Evolutionary conservation across 2,329 filamentous ascomycete species (phyloP).

Genomic region (Pyrenophora tritici-repentis): DNA sequence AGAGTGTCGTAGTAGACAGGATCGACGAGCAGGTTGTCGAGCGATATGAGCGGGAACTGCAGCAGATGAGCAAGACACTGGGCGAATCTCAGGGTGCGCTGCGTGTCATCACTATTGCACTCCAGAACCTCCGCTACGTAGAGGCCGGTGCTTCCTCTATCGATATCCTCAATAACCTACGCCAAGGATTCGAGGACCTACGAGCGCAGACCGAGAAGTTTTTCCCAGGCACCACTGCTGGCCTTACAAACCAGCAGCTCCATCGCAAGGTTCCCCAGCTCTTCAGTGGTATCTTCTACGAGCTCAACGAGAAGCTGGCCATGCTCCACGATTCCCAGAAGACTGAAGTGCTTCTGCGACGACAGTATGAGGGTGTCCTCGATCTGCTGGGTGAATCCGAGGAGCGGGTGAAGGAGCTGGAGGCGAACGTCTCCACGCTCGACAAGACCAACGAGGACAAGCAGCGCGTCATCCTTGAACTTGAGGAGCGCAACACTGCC

Average conservation of each 20-base stretch:
- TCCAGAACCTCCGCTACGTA: slow-evolving; percentile 51
- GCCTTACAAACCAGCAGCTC: slow-evolving; percentile 48
- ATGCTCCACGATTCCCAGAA: slow-evolving; percentile 41
- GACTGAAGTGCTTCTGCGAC: slow-evolving; percentile 45
- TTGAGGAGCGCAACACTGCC: slow-evolving; percentile 40
- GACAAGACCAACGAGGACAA: slow-evolving; percentile 47
- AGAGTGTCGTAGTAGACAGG: slow-evolving; percentile 27
- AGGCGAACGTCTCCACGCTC: slow-evolving; percentile 44
- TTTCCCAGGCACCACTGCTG: slow-evolving; percentile 47
- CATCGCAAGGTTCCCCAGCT: slow-evolving; percentile 46
- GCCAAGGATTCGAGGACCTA: slow-evolving; percentile 48
- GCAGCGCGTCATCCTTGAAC: slow-evolving; percentile 44
- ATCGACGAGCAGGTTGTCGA: slow-evolving; percentile 45
- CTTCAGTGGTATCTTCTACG: slow-evolving; percentile 45
- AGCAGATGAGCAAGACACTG: slow-evolving; percentile 45
- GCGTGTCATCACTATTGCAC: slow-evolving; percentile 50
- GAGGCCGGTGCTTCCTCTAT: slow-evolving; percentile 37
- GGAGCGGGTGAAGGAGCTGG: slow-evolving; percentile 44
- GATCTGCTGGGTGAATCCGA: slow-evolving; percentile 38
- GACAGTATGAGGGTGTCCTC: slow-evolving; percentile 38
- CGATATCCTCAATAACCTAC: slow-evolving; percentile 48
- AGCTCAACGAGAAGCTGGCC: slow-evolving; percentile 38
- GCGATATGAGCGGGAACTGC: slow-evolving; percentile 49
- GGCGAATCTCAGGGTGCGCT: slow-evolving; percentile 49
- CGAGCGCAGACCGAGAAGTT: slow-evolving; percentile 49